A percentile compares a stretch with the other conserved stretches of the same genome.
phyloP scores from a whole-genome alignment of 495 filamentous ascomycete species.

The Aspergillus ellipticus region DNA sequence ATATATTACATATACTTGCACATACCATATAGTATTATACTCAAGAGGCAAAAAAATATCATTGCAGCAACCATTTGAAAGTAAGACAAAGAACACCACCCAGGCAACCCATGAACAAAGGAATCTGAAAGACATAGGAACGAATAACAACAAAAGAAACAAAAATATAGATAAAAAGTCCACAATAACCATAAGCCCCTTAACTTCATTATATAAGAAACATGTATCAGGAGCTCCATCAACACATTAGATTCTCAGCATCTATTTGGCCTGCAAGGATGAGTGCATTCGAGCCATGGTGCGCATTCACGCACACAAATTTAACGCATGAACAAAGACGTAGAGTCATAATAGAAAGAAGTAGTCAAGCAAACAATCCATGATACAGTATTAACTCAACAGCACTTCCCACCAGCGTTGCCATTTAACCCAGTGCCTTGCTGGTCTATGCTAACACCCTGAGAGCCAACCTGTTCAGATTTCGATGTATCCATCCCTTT shows the following conservation, averaged over 20 bases:
- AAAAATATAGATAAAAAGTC: conserved; percentile 7
- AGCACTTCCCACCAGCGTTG: conserved; percentile 76
- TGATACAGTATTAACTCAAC: conserved; percentile 46
- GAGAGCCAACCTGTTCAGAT: conserved; percentile 61
- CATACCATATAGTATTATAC: too few species aligned
- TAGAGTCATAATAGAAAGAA: neutral
- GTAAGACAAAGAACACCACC: neutral
- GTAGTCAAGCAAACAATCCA: neutral
- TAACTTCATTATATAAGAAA: conserved; percentile 6
- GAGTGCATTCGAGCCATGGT: neutral
- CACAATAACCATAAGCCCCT: conserved; percentile 4
- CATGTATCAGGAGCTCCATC: neutral
- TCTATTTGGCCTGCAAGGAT: neutral
- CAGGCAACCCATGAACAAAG: too few species aligned
- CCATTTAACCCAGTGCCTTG: conserved; percentile 55
- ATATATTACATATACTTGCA: too few species aligned
- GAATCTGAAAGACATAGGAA: neutral
- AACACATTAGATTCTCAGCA: neutral
- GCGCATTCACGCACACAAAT: too few species aligned
- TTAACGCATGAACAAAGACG: neutral
- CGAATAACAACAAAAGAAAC: conserved; percentile 9
- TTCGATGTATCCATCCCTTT: conserved; percentile 74
- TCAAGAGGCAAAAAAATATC: too few species aligned
- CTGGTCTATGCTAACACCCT: conserved; percentile 70
- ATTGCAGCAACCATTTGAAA: neutral